A percentile compares a stretch with the other conserved stretches of the same genome.
Evolutionary conservation across 441 rosid species (phyloP).

Genomic region (Pelargonium australe): DNA sequence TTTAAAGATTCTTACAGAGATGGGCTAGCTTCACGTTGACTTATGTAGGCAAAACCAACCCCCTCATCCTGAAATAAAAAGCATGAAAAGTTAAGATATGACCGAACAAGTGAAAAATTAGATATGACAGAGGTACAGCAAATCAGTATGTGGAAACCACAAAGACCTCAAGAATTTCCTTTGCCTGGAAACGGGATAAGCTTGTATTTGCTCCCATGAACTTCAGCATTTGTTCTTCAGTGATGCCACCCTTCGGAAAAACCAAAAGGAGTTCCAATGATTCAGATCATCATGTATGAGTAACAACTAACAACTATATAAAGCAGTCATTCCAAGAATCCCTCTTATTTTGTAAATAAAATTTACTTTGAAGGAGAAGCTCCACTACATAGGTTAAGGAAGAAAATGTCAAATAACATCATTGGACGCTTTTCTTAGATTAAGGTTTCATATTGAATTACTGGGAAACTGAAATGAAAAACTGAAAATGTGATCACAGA

Average conservation of each 20-base stretch:
- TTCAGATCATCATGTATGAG: constrained; percentile 6
- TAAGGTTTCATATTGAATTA: background rate
- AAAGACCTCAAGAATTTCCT: constrained; percentile 76
- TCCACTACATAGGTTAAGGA: background rate
- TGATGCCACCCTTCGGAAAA: constrained; percentile 65
- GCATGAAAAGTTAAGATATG: constrained; percentile 16
- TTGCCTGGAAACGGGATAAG: constrained; percentile 61
- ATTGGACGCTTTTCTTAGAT: background rate
- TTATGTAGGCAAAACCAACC: constrained; percentile 83
- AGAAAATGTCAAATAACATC: background rate
- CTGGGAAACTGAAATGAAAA: constrained; percentile 15
- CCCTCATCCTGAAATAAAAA: constrained; percentile 55
- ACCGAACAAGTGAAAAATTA: constrained; percentile 4
- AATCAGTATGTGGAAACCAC: constrained; percentile 18
- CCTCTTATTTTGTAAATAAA: constrained; percentile 11
- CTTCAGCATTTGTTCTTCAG: constrained; percentile 94
- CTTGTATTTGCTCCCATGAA: constrained; percentile 90
- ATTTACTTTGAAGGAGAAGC: constrained; percentile 8
- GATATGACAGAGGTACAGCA: constrained; percentile 3
- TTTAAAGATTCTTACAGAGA: constrained; percentile 59
- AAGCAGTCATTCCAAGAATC: constrained; percentile 13
- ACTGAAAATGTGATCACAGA: background rate
- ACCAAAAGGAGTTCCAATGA: constrained; percentile 15
- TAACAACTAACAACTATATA: background rate
- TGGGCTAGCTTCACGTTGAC: constrained; percentile 85